phyloP scores from a whole-genome alignment of 164 flowering plant species.

The Nelumbo lutea region DNA sequence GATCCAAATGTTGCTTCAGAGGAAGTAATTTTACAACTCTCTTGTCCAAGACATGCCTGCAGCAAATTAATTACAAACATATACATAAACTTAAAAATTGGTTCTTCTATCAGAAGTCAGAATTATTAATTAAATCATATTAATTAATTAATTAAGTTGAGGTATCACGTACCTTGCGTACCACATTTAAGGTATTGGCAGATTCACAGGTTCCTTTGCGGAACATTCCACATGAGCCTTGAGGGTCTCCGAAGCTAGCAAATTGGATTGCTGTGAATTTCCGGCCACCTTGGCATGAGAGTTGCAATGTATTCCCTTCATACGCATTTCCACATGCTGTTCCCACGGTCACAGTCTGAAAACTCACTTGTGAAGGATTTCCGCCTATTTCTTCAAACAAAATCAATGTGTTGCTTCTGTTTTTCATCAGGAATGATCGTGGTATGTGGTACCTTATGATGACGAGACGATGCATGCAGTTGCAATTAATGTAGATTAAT shows the following conservation, averaged over 20 bases:
- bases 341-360: slow-evolving; percentile 38
- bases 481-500: too few species aligned
- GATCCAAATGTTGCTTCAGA: slow-evolving; percentile 36
- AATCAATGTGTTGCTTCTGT: slow-evolving; percentile 35
- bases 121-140: neutral
- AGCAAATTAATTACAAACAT: neutral
- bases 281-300: slow-evolving; percentile 37
- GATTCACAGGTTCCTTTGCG: slow-evolving; percentile 33
- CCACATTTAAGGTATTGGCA: slow-evolving; percentile 4
- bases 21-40: slow-evolving; percentile 29
- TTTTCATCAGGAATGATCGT: slow-evolving; percentile 29
- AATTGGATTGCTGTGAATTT: slow-evolving; percentile 39
- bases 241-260: slow-evolving; percentile 52
- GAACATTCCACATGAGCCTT: slow-evolving; percentile 48
- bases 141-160: neutral
- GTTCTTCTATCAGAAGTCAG: neutral
- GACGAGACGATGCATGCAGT: neutral
- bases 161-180: slow-evolving; percentile 19
- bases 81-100: neutral
- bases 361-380: slow-evolving; percentile 38
- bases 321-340: slow-evolving; percentile 32
- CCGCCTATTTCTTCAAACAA: slow-evolving; percentile 70
- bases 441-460: slow-evolving; percentile 81
- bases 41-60: slow-evolving; percentile 49
- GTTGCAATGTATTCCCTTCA: slow-evolving; percentile 31